Conservation (phyloP, 192 early-diverging fungal genomes). For the Haplosporangium gracile region DNA sequence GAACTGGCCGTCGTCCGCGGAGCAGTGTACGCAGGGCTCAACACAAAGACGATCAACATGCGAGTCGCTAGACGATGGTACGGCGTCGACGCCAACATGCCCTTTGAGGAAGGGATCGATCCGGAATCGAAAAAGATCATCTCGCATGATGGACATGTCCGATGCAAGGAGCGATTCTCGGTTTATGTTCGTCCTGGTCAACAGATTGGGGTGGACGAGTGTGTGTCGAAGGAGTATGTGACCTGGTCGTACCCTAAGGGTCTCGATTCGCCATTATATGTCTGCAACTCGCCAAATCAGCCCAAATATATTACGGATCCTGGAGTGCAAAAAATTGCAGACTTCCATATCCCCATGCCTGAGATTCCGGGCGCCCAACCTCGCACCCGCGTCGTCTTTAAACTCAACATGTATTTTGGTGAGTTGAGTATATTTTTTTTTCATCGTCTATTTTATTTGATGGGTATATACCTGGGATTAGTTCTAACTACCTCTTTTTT, state of each 20-base stretch:
- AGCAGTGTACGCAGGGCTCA: constrained; percentile 65
- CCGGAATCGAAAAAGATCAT: constrained; percentile 59
- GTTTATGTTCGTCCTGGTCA: constrained; percentile 60
- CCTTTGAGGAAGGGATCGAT: constrained; percentile 65
- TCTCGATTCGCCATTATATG: constrained; percentile 48
- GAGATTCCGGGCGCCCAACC: constrained; percentile 46
- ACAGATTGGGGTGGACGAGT: constrained; percentile 53
- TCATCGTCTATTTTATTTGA: neutral
- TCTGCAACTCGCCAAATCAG: constrained; percentile 49
- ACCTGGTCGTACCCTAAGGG: constrained; percentile 53
- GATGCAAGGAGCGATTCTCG: constrained; percentile 64
- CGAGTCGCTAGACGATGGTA: constrained; percentile 67
- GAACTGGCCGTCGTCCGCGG: constrained; percentile 68
- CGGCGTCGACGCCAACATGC: constrained; percentile 63
- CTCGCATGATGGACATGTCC: constrained; percentile 60
- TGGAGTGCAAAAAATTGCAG: constrained; percentile 58
- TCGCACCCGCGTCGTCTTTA: constrained; percentile 59
- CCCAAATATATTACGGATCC: constrained; percentile 61
- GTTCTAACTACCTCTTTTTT: neutral
- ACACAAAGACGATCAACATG: constrained; percentile 61
- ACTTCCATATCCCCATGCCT: constrained; percentile 62
- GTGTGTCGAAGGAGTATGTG: constrained; percentile 53
- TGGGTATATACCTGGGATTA: neutral
- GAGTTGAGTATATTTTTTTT: neutral
- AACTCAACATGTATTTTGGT: constrained; percentile 54